Percentiles rank a stretch among this genome's conserved stretches.
Conservation (phyloP, 768 basidiomycete genomes). For the Phlebiopsis flavidoalba region DNA sequence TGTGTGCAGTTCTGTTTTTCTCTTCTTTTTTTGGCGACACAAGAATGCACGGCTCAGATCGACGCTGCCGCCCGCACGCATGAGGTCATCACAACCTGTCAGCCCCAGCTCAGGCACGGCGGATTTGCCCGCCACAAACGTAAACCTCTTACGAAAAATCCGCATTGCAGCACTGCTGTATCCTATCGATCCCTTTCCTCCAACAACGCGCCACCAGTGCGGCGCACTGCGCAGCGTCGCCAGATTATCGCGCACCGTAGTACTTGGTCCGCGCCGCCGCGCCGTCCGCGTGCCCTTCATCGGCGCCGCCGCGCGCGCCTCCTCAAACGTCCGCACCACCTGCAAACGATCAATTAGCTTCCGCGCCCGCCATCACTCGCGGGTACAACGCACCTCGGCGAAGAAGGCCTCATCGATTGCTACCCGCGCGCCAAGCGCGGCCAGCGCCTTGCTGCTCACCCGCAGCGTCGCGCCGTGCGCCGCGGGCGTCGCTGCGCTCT, state of each 20-base stretch:
- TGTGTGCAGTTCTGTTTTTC: too few relatives aligned
- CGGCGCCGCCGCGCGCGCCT: slow-evolving; percentile 25
- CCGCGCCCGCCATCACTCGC: background rate
- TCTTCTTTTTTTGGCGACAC: too few relatives aligned
- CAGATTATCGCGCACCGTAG: too few relatives aligned
- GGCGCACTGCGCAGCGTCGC: too few relatives aligned
- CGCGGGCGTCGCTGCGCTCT: slow-evolving; percentile 51
- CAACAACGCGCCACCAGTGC: too few relatives aligned
- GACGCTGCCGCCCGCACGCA: background rate
- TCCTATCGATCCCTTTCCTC: too few relatives aligned
- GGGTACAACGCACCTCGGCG: slow-evolving; percentile 44
- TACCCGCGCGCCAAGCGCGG: slow-evolving; percentile 62
- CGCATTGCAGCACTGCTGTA: too few relatives aligned
- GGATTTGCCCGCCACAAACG: slow-evolving; percentile 1
- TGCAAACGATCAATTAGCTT: slow-evolving; percentile 13
- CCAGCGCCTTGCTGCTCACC: slow-evolving; percentile 65
- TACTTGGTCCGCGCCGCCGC: too few relatives aligned
- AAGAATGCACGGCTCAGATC: background rate
- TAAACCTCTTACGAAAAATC: background rate
- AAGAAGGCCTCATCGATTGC: slow-evolving; percentile 63
- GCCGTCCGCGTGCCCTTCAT: too few relatives aligned
- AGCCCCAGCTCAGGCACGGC: background rate
- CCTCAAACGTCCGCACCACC: slow-evolving; percentile 46
- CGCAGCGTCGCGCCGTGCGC: slow-evolving; percentile 67
- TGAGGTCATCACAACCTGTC: background rate